Base-by-base conservation (phyloP, 2,329 filamentous ascomycete genomes). In the Xylaria polymorpha region DNA sequence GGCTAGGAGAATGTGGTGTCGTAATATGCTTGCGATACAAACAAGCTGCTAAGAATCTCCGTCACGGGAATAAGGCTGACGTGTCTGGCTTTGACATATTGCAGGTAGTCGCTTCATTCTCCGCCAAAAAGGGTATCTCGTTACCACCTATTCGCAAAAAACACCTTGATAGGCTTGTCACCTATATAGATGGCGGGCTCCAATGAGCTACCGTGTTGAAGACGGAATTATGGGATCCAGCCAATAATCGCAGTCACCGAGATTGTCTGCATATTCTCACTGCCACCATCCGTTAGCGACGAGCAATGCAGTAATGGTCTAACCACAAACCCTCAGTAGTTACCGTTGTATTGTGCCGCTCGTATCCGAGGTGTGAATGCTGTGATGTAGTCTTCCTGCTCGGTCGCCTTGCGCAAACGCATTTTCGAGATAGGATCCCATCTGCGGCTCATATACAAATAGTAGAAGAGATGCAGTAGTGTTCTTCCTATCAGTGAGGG, bases 401-500 rank as follows among this genome's bases (percentile, higher is more conserved):
- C 3, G 3, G 22, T 25, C 29, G 41, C 43, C 15, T 46, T 64
- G 10, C 20, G 18, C 8, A 32, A 51, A 29, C 8, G 9, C 6
- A 5, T 51, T 51, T 29, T 53, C 25, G 48, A 25, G 57, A 20
- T n/a, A 20, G 20, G 41, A 22, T 20, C 58, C 35, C 29, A 22
- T 35, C 48, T 41, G 39, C 48, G 37, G 41, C 29, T 55, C 39
- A 22, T 29, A 29, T 29, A 29, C 3, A 3, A 29, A 2, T 29
- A 29, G n/a, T 51, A 22, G 22, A 51, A 35, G 35, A 37, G 18
- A 48, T 35, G 14, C 55, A 29, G 22, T 58, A 43, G 46, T 15
- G 55, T 20, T 43, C n/a, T 58, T 43, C 9, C 39, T 56, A 48
- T 66, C 50, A 61, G 41, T 10, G 32, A 43, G 18, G 10, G 48